Evolutionary conservation across 768 basidiomycete genomes (phyloP).

Genomic region (Russula emetica): DNA sequence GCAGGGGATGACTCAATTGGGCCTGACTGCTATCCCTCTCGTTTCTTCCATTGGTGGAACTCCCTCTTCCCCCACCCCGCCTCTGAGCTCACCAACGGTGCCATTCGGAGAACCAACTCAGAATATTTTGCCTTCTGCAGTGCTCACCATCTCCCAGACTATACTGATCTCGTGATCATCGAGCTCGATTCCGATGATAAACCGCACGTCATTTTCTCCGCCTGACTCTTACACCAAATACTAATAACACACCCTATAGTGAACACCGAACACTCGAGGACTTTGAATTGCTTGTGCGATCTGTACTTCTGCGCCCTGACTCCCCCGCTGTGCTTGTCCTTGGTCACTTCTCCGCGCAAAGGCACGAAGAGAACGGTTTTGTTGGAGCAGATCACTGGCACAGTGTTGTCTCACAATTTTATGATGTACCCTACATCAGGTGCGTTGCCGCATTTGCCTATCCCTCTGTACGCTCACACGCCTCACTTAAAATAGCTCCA

Average conservation of each 20-base stretch:
- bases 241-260: slow-evolving; percentile 38
- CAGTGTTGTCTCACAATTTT: slow-evolving; percentile 88
- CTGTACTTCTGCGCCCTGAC: slow-evolving; percentile 84
- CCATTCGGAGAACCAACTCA: slow-evolving; percentile 86
- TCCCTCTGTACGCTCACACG: neutral
- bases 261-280: slow-evolving; percentile 69
- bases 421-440: slow-evolving; percentile 92
- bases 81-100: slow-evolving; percentile 96
- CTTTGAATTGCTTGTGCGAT: slow-evolving; percentile 91
- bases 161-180: slow-evolving; percentile 89
- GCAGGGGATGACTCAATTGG: slow-evolving; percentile 88
- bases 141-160: slow-evolving; percentile 88
- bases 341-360: slow-evolving; percentile 91
- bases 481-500: slow-evolving; percentile 47
- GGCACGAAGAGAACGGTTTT: slow-evolving; percentile 74
- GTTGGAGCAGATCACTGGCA: slow-evolving; percentile 90
- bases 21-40: slow-evolving; percentile 83
- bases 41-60: slow-evolving; percentile 98
- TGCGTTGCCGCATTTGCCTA: slow-evolving; percentile 24
- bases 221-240: neutral
- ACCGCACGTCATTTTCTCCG: slow-evolving; percentile 51
- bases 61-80: slow-evolving; percentile 96
- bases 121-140: slow-evolving; percentile 95
- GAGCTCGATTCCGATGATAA: slow-evolving; percentile 92
- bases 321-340: slow-evolving; percentile 89